Percentiles rank a stretch among this genome's conserved stretches.
Evolutionary conservation across 495 filamentous ascomycete genomes (phyloP).

Genomic region (Trichoderma erinaceum): DNA sequence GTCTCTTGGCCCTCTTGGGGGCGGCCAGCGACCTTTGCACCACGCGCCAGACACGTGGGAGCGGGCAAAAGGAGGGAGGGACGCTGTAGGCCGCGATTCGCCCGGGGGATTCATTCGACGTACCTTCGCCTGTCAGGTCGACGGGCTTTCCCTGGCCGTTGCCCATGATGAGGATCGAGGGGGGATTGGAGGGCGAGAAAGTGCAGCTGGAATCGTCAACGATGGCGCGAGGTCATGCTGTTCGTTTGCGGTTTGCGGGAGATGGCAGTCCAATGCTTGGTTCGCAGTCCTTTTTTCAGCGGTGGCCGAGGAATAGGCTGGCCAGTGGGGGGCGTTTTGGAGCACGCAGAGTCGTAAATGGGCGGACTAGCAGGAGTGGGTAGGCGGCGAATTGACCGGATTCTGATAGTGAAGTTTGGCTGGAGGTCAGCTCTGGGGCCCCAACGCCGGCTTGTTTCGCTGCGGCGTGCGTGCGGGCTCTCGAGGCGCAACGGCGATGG

Average conservation of each 20-base stretch:
- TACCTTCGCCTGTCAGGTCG: constrained; percentile 88
- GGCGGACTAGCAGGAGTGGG: constrained; percentile 5
- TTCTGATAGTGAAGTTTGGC: neutral
- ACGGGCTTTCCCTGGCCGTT: constrained; percentile 92
- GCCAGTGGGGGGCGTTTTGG: neutral
- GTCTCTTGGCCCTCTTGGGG: neutral
- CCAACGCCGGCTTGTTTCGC: neutral
- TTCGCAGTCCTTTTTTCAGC: constrained; percentile 1
- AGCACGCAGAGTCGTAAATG: neutral
- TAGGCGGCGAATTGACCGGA: constrained; percentile 11
- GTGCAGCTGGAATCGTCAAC: constrained; percentile 5
- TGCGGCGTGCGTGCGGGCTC: neutral
- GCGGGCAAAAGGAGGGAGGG: constrained; percentile 4
- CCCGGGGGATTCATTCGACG: constrained; percentile 27
- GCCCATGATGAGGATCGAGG: constrained; percentile 57
- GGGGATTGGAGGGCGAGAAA: neutral
- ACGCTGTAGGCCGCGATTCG: neutral
- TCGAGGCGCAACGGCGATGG: neutral
- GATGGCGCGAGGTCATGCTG: constrained; percentile 7
- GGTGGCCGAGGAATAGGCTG: neutral
- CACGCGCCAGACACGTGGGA: constrained; percentile 11
- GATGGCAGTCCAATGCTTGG: neutral
- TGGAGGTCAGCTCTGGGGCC: neutral
- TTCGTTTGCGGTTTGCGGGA: neutral
- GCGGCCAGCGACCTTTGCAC: neutral